A percentile compares a stretch with the other conserved stretches of the same genome.
phyloP scores from a whole-genome alignment of 345 rosid species.

The Eucalyptus guilfoylei region DNA sequence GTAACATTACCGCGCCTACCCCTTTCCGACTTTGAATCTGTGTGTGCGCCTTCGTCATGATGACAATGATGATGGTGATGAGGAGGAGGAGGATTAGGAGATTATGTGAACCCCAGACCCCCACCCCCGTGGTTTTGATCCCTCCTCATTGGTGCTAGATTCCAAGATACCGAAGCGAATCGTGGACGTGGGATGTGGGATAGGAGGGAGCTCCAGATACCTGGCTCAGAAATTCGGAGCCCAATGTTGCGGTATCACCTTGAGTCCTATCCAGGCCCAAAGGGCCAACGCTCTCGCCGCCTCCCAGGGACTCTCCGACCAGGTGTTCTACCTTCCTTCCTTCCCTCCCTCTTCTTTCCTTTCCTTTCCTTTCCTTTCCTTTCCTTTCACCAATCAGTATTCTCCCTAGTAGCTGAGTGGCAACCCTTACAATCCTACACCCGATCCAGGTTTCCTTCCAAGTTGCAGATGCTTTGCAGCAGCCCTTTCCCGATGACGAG shows the following conservation, averaged over 20 bases:
- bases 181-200: constrained; percentile 95
- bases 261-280: constrained; percentile 76
- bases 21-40: neutral
- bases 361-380: no score
- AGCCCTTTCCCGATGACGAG: constrained; percentile 73
- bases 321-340: constrained; percentile 6
- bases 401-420: neutral
- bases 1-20: neutral
- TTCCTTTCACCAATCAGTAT: neutral
- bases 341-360: neutral
- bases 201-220: constrained; percentile 92
- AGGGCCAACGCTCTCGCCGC: constrained; percentile 71
- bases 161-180: constrained; percentile 38
- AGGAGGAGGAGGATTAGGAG: neutral
- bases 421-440: neutral
- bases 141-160: constrained; percentile 3
- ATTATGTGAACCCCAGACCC: neutral
- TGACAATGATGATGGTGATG: neutral
- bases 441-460: constrained; percentile 50
- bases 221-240: constrained; percentile 64
- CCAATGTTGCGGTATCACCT: constrained; percentile 56
- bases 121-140: neutral
- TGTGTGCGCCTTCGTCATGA: neutral
- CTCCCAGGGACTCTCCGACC: constrained; percentile 47
- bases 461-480: constrained; percentile 87